These are phyloP conservation scores for Teunomyces panamensis DNA, from an alignment of 805 yeast species.

Conservation along the genomic window DNA sequence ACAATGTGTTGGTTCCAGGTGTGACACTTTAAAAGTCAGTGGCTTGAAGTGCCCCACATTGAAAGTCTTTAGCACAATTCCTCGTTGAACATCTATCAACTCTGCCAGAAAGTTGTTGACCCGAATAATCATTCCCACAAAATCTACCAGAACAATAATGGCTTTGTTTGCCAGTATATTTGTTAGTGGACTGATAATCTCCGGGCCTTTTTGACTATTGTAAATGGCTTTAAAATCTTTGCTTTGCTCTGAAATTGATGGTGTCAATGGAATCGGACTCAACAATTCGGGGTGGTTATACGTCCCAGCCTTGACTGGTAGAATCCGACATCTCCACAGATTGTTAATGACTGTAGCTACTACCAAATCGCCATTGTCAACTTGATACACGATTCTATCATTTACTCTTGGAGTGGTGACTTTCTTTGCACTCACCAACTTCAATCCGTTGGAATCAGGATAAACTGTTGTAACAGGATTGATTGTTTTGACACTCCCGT, in stretches of 20 bases:
- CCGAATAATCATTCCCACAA: conserved; percentile 71
- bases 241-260: neutral
- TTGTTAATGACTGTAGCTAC: conserved; percentile 66
- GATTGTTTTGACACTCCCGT: conserved; percentile 38
- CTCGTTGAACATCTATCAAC: conserved; percentile 74
- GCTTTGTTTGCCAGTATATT: conserved; percentile 25
- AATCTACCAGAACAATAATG: conserved; percentile 55
- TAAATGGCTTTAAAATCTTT: neutral
- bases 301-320: conserved; percentile 44
- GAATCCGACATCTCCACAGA: conserved; percentile 58
- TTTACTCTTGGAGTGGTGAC: conserved; percentile 70
- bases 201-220: neutral
- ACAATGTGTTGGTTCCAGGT: conserved; percentile 85
- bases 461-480: conserved; percentile 24
- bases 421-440: conserved; percentile 51
- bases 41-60: conserved; percentile 61
- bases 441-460: conserved; percentile 8
- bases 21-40: conserved; percentile 64
- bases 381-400: conserved; percentile 62
- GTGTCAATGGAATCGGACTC: conserved; percentile 9
- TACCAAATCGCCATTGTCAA: conserved; percentile 48
- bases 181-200: conserved; percentile 4
- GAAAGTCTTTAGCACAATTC: conserved; percentile 61
- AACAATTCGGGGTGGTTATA: conserved; percentile 34
- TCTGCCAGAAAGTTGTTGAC: conserved; percentile 59